These are phyloP conservation scores for Coemansia sp. DNA, from an alignment of 192 early-diverging fungal species.

Conservation along the genomic window DNA sequence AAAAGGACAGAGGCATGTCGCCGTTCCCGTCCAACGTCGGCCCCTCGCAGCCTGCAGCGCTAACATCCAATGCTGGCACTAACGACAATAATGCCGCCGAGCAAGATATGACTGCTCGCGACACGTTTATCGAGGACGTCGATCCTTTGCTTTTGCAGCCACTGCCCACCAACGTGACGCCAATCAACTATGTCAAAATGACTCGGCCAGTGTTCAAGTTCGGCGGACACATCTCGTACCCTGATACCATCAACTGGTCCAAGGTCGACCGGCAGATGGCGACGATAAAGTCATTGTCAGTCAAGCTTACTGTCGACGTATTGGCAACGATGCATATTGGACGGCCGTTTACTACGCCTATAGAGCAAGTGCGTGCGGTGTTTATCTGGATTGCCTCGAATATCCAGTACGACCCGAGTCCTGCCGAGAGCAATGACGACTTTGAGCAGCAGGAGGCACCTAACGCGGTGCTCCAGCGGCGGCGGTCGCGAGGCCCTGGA, in stretches of 20 bases:
- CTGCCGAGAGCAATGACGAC: slow-evolving; percentile 43
- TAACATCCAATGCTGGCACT: slow-evolving; percentile 1
- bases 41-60: slow-evolving; percentile 14
- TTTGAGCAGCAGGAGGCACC: slow-evolving; percentile 51
- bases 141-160: slow-evolving; percentile 31
- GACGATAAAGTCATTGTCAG: slow-evolving; percentile 63
- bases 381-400: slow-evolving; percentile 74
- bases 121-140: slow-evolving; percentile 33
- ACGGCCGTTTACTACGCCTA: slow-evolving; percentile 63
- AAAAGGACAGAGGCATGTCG: slow-evolving; percentile 44
- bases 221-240: slow-evolving; percentile 47
- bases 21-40: slow-evolving; percentile 54
- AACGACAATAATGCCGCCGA: background rate
- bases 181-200: slow-evolving; percentile 55
- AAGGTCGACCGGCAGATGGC: slow-evolving; percentile 68
- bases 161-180: slow-evolving; percentile 43
- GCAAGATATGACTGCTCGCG: slow-evolving; percentile 9
- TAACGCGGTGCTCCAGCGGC: slow-evolving; percentile 46
- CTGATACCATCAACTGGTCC: slow-evolving; percentile 50
- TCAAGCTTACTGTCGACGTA: slow-evolving; percentile 61
- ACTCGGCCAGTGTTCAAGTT: slow-evolving; percentile 51
- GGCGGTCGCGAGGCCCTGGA: slow-evolving; percentile 49
- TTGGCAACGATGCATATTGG: slow-evolving; percentile 66
- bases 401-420: slow-evolving; percentile 55
- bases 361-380: slow-evolving; percentile 63